A percentile compares a stretch with the other conserved stretches of the same genome.
Conservation (phyloP, 768 basidiomycete species). For the Podaxis carcinomalis region DNA sequence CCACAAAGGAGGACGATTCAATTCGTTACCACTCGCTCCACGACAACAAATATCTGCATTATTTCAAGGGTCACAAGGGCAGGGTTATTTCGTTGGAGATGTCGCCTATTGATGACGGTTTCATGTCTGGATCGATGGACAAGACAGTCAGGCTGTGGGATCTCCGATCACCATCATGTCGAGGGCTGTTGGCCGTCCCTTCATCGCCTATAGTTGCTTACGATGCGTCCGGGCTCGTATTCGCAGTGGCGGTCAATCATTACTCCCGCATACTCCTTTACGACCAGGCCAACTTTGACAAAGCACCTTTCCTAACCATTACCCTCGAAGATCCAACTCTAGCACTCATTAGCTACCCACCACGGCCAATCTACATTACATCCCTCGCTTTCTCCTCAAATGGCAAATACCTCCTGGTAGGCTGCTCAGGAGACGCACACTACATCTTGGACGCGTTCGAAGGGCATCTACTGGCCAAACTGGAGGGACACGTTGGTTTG, state of each 20-base stretch:
- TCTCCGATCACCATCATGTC: constrained; percentile 71
- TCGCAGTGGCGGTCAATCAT: constrained; percentile 82
- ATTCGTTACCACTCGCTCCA: constrained; percentile 93
- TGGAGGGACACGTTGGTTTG: constrained; percentile 81
- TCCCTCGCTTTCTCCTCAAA: constrained; percentile 88
- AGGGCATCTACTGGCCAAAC: constrained; percentile 75
- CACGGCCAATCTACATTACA: constrained; percentile 86
- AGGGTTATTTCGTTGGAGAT: constrained; percentile 88
- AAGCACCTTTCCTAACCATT: constrained; percentile 85
- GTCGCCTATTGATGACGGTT: constrained; percentile 89
- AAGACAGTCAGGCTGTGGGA: constrained; percentile 97
- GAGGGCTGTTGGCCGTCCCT: constrained; percentile 75
- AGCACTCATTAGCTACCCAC: constrained; percentile 73
- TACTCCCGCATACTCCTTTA: constrained; percentile 82
- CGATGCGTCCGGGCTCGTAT: constrained; percentile 77
- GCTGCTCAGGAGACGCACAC: constrained; percentile 90
- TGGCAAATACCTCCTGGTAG: constrained; percentile 86
- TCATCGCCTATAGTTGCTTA: constrained; percentile 78
- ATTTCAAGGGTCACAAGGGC: constrained; percentile 92
- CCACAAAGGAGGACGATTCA: constrained; percentile 93
- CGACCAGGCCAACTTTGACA: constrained; percentile 84
- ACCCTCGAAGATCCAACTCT: constrained; percentile 80
- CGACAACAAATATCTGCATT: constrained; percentile 94
- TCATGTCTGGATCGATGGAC: constrained; percentile 93
- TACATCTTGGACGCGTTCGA: constrained; percentile 92